These are phyloP conservation scores for Musa schizocarpa DNA, from an alignment of 176 grass and related monocot genomes.

Conservation along the genomic window DNA sequence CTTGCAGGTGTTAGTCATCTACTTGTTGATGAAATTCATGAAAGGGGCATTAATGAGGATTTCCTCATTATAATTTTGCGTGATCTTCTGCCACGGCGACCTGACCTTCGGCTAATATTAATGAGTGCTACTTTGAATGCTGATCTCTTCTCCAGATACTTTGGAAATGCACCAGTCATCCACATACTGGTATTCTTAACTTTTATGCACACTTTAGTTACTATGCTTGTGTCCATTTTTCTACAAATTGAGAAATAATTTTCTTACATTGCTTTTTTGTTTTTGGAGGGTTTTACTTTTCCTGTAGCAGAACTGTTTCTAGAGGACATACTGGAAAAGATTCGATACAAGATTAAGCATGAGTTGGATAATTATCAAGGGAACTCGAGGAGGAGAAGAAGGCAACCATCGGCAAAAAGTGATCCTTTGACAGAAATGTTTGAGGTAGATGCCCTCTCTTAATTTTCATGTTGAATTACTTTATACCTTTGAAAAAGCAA, in stretches of 20 bases:
- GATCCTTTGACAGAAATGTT: constrained; percentile 80
- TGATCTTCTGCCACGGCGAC: constrained; percentile 72
- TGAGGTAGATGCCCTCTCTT: constrained; percentile 37
- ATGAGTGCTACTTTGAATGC: constrained; percentile 99
- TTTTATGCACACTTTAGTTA: background rate
- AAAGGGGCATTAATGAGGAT: constrained; percentile 97
- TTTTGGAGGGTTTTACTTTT: constrained; percentile 80
- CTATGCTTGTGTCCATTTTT: constrained; percentile 3
- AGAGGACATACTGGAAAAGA: constrained; percentile 82
- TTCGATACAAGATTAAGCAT: constrained; percentile 60
- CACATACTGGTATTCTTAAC: constrained; percentile 76
- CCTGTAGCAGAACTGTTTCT: constrained; percentile 74
- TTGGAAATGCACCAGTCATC: constrained; percentile 64
- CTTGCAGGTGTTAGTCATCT: constrained; percentile 77
- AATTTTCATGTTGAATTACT: background rate
- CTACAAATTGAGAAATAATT: constrained; percentile 2
- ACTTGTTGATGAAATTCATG: constrained; percentile 95
- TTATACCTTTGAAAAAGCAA: background rate
- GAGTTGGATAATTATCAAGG: constrained; percentile 62
- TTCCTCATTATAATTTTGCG: constrained; percentile 96
- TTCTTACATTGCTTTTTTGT: constrained; percentile 17
- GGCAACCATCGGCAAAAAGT: constrained; percentile 36
- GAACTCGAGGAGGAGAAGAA: constrained; percentile 70
- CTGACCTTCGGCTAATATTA: constrained; percentile 73
- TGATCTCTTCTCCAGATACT: constrained; percentile 90